Base-by-base conservation (phyloP, 208 protist genomes). In the Leishmania arabica region DNA sequence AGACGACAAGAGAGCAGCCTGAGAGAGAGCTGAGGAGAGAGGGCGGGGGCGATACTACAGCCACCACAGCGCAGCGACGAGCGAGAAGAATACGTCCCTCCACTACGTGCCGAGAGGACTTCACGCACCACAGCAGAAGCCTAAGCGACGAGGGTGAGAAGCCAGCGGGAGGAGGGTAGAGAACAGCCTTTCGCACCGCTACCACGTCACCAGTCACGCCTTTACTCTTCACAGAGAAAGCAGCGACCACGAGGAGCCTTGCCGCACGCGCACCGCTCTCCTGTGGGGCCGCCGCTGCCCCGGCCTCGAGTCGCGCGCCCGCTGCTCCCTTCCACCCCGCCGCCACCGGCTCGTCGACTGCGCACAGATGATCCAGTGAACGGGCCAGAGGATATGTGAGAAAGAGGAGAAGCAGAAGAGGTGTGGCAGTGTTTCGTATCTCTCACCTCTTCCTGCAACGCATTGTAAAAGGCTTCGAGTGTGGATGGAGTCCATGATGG, bases 211-310 rank as follows among this genome's bases (percentile, higher is more conserved):
- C 34, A 15, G 9, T n/a, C 37, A 76, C 19, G 2, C 8, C 37
- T 11, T 17, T 51, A 60, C 37, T 66, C 54, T 47, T 93, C 90
- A 79, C 92, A 95, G 7, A 95, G 78, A 84, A 95, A 95, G 81
- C 92, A 95, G 53, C 79, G 56, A 3, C 92, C 92, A 80, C 85
- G 89, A 3, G 81, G 86, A 47, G 92, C 86, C 68, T 86, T 82
- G 9, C 92, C 90, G 64, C 92, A 95, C 0, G 84, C 82, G 70
- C 92, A 95, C 40, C 82, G 76, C 51, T 81, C 69, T 15, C 69
- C 11, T 73, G 7, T 13, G 4, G 37, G 1, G 4, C 69, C 13
- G 27, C 77, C n/a, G 65, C 21, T 58, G 24, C 49, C 9, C 37
- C 42, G 9, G 19, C 34, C 21, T 42, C 27, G 2, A n/a, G 21